These are phyloP conservation scores for Achaetomiella virescens DNA, from an alignment of 495 filamentous ascomycete species.

Conservation along the genomic window DNA sequence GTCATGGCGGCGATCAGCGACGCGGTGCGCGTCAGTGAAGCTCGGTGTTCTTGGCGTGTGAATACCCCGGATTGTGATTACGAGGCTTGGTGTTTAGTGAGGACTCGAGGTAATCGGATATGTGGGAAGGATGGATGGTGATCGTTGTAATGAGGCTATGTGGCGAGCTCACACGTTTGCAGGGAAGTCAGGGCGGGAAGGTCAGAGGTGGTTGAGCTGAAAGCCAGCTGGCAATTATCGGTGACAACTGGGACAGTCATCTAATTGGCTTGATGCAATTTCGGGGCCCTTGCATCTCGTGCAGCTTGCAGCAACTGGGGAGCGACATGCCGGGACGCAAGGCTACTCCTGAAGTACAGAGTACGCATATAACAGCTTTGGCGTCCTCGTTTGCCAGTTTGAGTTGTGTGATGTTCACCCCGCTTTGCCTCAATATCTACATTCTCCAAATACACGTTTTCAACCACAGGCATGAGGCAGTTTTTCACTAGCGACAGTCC, in stretches of 20 bases:
- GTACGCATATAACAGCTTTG: no score
- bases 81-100: constrained; percentile 12
- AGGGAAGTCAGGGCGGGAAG: background rate
- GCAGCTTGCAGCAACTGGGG: no score
- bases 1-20: constrained; percentile 11
- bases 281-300: no score
- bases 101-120: constrained; percentile 16
- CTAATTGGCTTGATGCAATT: background rate
- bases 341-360: no score
- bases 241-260: background rate
- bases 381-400: no score
- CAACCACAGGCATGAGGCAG: no score
- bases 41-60: constrained; percentile 12
- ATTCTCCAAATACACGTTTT: no score
- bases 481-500: no score
- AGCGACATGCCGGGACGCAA: no score
- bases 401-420: no score
- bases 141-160: constrained; percentile 25
- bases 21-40: constrained; percentile 1
- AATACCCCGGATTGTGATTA: constrained; percentile 4
- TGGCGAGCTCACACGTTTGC: background rate
- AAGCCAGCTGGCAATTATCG: background rate
- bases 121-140: constrained; percentile 11
- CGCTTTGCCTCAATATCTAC: no score
- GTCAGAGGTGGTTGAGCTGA: background rate